phyloP scores from a whole-genome alignment of 2,329 filamentous ascomycete species.

The Talaromyces sp. region DNA sequence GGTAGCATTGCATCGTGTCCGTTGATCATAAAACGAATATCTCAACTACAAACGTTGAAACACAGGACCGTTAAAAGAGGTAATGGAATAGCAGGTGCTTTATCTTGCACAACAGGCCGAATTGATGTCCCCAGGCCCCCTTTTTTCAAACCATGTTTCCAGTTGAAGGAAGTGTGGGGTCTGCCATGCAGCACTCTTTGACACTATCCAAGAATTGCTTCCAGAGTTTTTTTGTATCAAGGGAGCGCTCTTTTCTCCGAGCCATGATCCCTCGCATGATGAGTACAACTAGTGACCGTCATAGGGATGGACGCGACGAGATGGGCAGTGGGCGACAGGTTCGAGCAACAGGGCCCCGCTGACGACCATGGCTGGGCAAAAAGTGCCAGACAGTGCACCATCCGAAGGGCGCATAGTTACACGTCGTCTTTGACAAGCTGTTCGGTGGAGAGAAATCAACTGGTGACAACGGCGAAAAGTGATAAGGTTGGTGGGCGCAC shows the following conservation, averaged over 20 bases:
- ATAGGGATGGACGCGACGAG: not conserved
- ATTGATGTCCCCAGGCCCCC: not conserved
- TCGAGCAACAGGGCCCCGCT: not conserved
- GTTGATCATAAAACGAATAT: not conserved
- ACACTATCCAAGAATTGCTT: not conserved
- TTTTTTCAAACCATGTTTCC: not conserved
- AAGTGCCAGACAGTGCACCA: not conserved
- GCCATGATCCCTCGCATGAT: constrained; percentile 7
- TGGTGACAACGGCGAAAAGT: not conserved
- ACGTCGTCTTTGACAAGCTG: not conserved
- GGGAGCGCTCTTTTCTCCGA: constrained; percentile 1
- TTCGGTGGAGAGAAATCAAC: not conserved
- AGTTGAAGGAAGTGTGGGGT: not conserved
- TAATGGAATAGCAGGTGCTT: not conserved
- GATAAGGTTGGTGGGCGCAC: not conserved
- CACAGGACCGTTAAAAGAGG: not conserved
- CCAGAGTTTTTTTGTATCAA: not conserved
- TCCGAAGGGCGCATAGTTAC: not conserved
- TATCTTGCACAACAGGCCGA: not conserved
- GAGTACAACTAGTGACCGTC: constrained; percentile 5
- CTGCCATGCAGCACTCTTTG: not conserved
- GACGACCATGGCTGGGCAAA: not conserved
- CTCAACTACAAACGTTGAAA: not conserved
- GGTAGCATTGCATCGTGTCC: constrained; percentile 12
- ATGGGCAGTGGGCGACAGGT: not conserved